Percentiles rank a stretch among this genome's conserved stretches.
These are phyloP conservation scores for Solanum paucissectum DNA, from an alignment of 257 asterid species.

Conservation along the genomic window DNA sequence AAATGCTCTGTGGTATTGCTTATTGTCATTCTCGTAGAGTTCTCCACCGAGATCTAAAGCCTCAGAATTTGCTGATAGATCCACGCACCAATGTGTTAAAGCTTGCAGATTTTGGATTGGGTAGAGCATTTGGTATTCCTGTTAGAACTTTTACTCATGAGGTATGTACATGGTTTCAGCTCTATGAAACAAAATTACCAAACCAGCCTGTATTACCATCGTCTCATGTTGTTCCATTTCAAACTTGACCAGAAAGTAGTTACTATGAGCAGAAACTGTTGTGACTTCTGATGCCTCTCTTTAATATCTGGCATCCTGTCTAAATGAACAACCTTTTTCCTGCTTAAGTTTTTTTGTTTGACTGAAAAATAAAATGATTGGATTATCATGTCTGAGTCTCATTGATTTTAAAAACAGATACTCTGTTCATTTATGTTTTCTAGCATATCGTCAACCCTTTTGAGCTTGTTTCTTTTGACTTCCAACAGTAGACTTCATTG, in stretches of 20 bases:
- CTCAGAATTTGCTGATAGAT: constrained; percentile 90
- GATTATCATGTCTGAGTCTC: background rate
- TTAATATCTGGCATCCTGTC: background rate
- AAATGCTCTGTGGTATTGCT: constrained; percentile 81
- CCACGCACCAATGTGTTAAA: constrained; percentile 68
- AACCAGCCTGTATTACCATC: background rate
- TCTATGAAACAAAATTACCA: background rate
- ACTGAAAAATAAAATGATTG: background rate
- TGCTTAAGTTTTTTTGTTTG: background rate
- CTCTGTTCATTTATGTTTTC: background rate
- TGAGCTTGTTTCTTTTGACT: background rate
- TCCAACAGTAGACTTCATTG: background rate
- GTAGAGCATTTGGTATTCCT: constrained; percentile 94
- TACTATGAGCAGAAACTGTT: background rate
- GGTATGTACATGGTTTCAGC: constrained; percentile 23
- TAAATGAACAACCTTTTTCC: background rate
- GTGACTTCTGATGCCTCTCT: background rate
- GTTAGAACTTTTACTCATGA: constrained; percentile 94
- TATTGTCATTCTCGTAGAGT: constrained; percentile 92
- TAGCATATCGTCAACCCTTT: background rate
- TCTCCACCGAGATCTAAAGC: constrained; percentile 91
- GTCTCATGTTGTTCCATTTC: background rate
- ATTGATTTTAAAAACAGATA: background rate
- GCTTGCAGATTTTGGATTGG: constrained; percentile 97
- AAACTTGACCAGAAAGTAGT: background rate